Conservation (phyloP, 768 basidiomycete species). For the Naematelia encephala region DNA sequence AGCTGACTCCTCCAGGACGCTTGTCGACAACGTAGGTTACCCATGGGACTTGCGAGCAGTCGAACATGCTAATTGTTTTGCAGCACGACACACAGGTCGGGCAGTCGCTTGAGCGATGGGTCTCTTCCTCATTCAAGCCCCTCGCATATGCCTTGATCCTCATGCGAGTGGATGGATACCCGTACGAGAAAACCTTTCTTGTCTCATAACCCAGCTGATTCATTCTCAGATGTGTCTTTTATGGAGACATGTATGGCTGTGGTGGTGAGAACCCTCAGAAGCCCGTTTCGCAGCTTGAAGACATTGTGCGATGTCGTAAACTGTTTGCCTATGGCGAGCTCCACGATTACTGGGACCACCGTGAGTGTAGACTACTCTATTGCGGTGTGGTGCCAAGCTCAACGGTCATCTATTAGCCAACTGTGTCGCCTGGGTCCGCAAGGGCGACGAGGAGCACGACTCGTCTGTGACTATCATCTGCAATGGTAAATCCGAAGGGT, state of each 20-base stretch:
- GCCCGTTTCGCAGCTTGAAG: constrained; percentile 51
- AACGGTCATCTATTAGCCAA: constrained; percentile 40
- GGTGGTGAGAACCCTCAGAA: constrained; percentile 52
- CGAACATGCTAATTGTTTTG: background rate
- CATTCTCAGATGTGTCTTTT: constrained; percentile 43
- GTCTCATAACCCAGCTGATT: background rate
- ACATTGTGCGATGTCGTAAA: constrained; percentile 49
- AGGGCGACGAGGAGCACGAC: constrained; percentile 52
- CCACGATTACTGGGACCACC: constrained; percentile 53
- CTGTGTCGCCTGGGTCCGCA: constrained; percentile 53
- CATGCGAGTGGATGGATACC: constrained; percentile 53
- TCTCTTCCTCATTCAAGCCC: constrained; percentile 52
- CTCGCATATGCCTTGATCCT: constrained; percentile 54
- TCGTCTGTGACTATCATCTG: constrained; percentile 50
- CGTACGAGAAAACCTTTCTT: constrained; percentile 39
- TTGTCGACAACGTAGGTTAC: constrained; percentile 43
- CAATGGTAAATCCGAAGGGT: constrained; percentile 48
- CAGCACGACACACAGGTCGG: constrained; percentile 53
- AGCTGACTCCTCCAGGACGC: constrained; percentile 19
- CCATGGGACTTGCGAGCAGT: constrained; percentile 1
- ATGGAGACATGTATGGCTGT: constrained; percentile 52
- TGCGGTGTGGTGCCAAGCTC: background rate
- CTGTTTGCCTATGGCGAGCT: constrained; percentile 51
- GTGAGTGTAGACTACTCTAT: constrained; percentile 20
- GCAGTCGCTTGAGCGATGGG: constrained; percentile 53